phyloP scores from a whole-genome alignment of 495 filamentous ascomycete species.

The Pseudotulostoma volvatum region DNA sequence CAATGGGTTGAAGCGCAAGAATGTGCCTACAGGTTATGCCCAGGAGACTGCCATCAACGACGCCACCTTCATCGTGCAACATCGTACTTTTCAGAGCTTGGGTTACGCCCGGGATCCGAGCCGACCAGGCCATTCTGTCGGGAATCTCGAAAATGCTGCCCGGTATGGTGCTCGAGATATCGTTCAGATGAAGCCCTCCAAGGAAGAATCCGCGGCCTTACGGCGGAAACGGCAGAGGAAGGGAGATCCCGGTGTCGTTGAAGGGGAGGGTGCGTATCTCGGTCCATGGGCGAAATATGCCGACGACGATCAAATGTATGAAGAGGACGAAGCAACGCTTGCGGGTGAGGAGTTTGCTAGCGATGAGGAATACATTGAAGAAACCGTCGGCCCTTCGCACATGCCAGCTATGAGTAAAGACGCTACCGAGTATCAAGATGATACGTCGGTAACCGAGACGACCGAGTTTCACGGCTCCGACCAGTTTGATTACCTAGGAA shows the following conservation, averaged over 20 bases:
- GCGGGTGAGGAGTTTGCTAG: conserved; percentile 46
- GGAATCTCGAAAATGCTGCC: conserved; percentile 33
- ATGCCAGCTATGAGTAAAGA: conserved; percentile 36
- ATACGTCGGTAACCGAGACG: conserved; percentile 46
- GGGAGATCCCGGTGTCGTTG: conserved; percentile 65
- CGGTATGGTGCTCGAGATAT: conserved; percentile 38
- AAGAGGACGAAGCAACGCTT: conserved; percentile 32
- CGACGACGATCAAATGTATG: conserved; percentile 43
- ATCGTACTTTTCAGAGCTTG: conserved; percentile 53
- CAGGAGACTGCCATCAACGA: conserved; percentile 81
- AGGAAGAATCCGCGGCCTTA: conserved; percentile 48
- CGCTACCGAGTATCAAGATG: conserved; percentile 43
- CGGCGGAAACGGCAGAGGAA: conserved; percentile 61
- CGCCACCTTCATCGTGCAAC: conserved; percentile 68
- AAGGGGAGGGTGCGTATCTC: conserved; percentile 73
- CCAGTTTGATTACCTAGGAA: conserved; percentile 76
- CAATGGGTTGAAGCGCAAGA: conserved; percentile 61
- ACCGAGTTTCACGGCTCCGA: conserved; percentile 76
- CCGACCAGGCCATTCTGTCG: conserved; percentile 34
- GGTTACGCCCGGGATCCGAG: conserved; percentile 44
- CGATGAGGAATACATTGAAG: conserved; percentile 68
- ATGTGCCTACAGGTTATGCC: conserved; percentile 78
- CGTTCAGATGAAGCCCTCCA: conserved; percentile 43
- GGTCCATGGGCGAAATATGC: conserved; percentile 90
- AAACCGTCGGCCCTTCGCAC: conserved; percentile 32